Evolutionary conservation across 371 early-diverging fungal genomes (phyloP), one percentile per base, ranked within the genome.

Genomic region (Mucor irregularis): DNA sequence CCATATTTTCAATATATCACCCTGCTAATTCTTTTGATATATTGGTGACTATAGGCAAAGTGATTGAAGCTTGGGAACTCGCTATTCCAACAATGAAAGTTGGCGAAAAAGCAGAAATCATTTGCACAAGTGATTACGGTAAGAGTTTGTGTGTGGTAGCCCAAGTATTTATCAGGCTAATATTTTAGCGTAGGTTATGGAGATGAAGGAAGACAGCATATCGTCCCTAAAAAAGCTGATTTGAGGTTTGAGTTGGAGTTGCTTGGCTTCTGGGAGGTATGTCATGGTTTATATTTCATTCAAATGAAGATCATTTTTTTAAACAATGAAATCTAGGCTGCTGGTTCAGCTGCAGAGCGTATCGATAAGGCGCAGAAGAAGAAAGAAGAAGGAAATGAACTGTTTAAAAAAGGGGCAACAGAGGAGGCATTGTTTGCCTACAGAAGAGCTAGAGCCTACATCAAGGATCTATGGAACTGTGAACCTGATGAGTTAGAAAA

Each of bases 41-140:
- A 33, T 26, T 34, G 6, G 13, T 22, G 3, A n/a, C 10, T 26
- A 10, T 45, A 79, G 80, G 68, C n/a, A 62, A 81, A 54, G 82
- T 85, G 2, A 77, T 85, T 46, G 53, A 78, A 44, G 82, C 78
- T 45, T 83, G 82, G 82, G 86, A 85, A 38, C 44, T 76, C n/a
- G 82, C 74, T 46, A 72, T 84, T 49, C 76, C 75, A 19, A 81
- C 80, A 25, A 85, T 85, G 83, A 69, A 76, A 58, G 69, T 81
- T 17, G 84, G 84, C 11, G 86, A 85, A 56, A 35, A 69, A 16
- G 77, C 76, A 4, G 81, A 83, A 25, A 70, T 84, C 17, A 56
- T 72, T 14, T 79, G 81, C 49, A 58, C 76, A 29, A 74, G 81
- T 39, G 76, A 81, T 31, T 82, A 82, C 59, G 85, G 86, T 83